phyloP scores from a whole-genome alignment of 2,329 filamentous ascomycete genomes.

The Fusarium domesticum region DNA sequence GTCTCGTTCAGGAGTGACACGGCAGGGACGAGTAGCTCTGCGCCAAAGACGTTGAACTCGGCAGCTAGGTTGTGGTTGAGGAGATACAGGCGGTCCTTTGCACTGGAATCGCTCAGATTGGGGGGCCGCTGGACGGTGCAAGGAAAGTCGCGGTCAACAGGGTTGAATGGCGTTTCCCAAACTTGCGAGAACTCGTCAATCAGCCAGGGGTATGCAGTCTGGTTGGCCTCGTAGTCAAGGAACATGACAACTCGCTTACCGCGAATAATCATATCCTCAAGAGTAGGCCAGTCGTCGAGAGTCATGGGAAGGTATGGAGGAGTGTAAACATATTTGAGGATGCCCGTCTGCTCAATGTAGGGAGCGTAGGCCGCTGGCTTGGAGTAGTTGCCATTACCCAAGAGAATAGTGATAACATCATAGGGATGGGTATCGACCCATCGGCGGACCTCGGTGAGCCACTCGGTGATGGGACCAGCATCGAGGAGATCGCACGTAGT shows the following conservation, averaged over 20 bases:
- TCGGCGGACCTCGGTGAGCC: constrained; percentile 63
- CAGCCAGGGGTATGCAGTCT: constrained; percentile 75
- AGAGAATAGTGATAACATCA: constrained; percentile 82
- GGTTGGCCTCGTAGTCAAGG: constrained; percentile 81
- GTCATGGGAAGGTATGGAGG: constrained; percentile 69
- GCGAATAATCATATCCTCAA: constrained; percentile 69
- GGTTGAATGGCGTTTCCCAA: constrained; percentile 90
- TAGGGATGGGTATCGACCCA: constrained; percentile 79
- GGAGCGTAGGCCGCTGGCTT: constrained; percentile 59
- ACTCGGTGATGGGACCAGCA: constrained; percentile 71
- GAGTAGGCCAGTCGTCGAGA: constrained; percentile 76
- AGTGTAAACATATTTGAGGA: constrained; percentile 69
- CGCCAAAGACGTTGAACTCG: constrained; percentile 64
- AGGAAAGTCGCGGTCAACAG: constrained; percentile 61
- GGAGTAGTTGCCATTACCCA: constrained; percentile 81
- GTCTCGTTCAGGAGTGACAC: constrained; percentile 67
- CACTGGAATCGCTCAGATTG: constrained; percentile 51
- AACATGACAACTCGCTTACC: constrained; percentile 74
- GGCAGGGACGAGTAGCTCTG: constrained; percentile 67
- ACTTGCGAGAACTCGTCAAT: constrained; percentile 84
- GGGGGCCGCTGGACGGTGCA: constrained; percentile 78
- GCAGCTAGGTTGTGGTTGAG: constrained; percentile 91
- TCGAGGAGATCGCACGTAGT: constrained; percentile 79
- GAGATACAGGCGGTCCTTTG: constrained; percentile 68
- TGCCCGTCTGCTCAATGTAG: constrained; percentile 68